A percentile compares a stretch with the other conserved stretches of the same genome.
These are phyloP conservation scores for Gnomoniopsis smithogilvyi DNA, from an alignment of 2,329 filamentous ascomycete species.

Conservation along the genomic window DNA sequence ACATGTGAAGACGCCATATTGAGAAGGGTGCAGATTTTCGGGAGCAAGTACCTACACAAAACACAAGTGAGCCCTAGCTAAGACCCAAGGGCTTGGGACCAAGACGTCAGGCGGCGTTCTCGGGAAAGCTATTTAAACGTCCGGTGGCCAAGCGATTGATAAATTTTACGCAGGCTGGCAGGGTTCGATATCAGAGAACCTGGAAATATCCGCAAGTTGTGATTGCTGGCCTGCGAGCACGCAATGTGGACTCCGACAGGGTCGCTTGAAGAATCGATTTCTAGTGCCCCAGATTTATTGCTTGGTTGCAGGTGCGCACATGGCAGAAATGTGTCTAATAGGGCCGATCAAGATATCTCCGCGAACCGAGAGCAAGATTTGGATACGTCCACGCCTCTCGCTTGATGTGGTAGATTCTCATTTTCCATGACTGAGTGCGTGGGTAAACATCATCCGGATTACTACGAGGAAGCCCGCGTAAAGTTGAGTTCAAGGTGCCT, in stretches of 20 bases:
- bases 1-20: slow-evolving; percentile 6
- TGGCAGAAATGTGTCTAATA: neutral
- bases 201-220: neutral
- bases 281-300: neutral
- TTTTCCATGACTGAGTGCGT: too few relatives aligned
- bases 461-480: too few relatives aligned
- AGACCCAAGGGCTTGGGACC: neutral
- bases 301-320: neutral
- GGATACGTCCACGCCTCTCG: too few relatives aligned
- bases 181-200: neutral
- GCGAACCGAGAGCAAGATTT: neutral
- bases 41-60: neutral
- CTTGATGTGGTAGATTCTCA: too few relatives aligned
- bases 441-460: too few relatives aligned
- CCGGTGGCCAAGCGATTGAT: neutral
- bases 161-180: neutral
- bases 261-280: neutral
- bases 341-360: neutral
- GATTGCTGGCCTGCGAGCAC: slow-evolving; percentile 13
- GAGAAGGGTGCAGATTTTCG: neutral
- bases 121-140: neutral
- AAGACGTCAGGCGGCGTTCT: neutral
- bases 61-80: neutral
- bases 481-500: too few relatives aligned
- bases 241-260: slow-evolving; percentile 13